A percentile compares a stretch with the other conserved stretches of the same genome.
These are phyloP conservation scores for Rhodomyrtus tomentosa DNA, from an alignment of 345 rosid species.

Conservation along the genomic window DNA sequence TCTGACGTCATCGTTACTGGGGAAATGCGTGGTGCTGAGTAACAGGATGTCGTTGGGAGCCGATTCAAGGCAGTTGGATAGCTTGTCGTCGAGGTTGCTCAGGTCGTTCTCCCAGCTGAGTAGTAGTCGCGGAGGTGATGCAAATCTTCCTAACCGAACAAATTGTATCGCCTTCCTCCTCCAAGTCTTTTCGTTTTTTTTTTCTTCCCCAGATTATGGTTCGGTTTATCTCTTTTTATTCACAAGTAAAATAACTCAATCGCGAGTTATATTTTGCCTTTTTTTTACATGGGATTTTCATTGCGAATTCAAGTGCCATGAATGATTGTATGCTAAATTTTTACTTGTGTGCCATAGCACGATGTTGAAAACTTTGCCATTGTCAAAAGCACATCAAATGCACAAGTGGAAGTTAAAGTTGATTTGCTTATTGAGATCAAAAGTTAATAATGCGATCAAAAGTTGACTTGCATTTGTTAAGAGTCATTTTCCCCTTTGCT, in stretches of 20 bases:
- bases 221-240: background rate
- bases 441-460: background rate
- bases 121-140: background rate
- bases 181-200: background rate
- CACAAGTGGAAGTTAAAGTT: background rate
- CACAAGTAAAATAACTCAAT: background rate
- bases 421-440: background rate
- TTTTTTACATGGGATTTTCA: background rate
- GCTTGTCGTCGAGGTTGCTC: conserved; percentile 14
- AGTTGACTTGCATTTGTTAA: background rate
- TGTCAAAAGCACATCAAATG: background rate
- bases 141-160: background rate
- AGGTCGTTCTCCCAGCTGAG: conserved; percentile 21
- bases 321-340: background rate
- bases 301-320: background rate
- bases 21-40: background rate
- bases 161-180: conserved; percentile 1
- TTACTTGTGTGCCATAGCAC: background rate
- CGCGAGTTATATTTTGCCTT: background rate
- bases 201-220: background rate
- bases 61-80: conserved; percentile 12
- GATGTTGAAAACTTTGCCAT: background rate
- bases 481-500: background rate
- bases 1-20: background rate
- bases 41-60: background rate